Evolutionary conservation across 2,329 filamentous ascomycete genomes (phyloP), one percentile per base, ranked within the genome.

Genomic region (Bipolaris cookei): DNA sequence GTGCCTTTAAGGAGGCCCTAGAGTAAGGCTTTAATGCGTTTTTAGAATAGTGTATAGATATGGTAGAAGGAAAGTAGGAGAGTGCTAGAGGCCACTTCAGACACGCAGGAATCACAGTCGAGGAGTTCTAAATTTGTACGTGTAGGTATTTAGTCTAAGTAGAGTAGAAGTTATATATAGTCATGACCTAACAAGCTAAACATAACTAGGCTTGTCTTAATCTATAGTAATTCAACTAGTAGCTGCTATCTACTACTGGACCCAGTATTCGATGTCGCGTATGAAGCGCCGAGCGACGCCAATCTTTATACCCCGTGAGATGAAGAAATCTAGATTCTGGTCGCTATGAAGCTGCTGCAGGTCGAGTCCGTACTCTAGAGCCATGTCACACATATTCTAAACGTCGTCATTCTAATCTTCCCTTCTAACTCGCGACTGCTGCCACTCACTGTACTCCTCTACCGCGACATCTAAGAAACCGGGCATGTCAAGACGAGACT

Each of bases 221-320:
- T 38, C 35, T 45, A 23, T 42, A 56, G 28, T 21, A 46, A 32
- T 38, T 20, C 18, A 6, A 23, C 13, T 30, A 21, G 23, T 38
- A 51, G 18, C 10, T 21, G n/a, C 46, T 30, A 44, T n/a, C 28
- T 55, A 28, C 53, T 49, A 37, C 38, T 59, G 48, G 41, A 44
- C 56, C 60, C 51, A 62, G 14, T 30, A 14, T 14, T 49, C 42
- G 44, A 77, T 75, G 47, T 77, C 71, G 50, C 58, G 49, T 18
- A 74, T 63, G 54, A 76, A 69, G 20, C 68, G 65, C 18, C 61
- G 48, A n/a, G 71, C 70, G 63, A 67, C 46, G 35, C 72, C 69
- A 23, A 51, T 60, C 52, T 71, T 73, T 23, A 77, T 59, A 4
- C 68, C 71, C 41, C 57, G 56, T 25, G 67, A 49, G 47, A 70